Evolutionary conservation across 2,329 filamentous ascomycete species (phyloP).

Genomic region (Metarhizium rileyi): DNA sequence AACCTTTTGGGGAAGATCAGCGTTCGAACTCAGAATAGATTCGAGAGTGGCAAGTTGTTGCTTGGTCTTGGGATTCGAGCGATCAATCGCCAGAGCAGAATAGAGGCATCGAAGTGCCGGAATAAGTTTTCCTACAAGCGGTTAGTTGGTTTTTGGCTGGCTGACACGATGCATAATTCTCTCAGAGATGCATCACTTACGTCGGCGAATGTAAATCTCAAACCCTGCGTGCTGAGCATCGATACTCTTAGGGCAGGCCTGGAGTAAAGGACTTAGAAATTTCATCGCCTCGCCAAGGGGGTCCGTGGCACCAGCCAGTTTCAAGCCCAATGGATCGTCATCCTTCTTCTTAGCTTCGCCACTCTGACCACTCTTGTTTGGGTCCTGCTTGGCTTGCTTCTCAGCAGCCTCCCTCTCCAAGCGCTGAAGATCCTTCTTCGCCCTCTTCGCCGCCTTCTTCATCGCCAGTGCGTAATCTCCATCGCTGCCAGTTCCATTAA

Average conservation of each 20-base stretch:
- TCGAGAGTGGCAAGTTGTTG: slow-evolving; percentile 65
- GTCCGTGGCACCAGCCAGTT: slow-evolving; percentile 69
- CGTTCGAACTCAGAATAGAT: slow-evolving; percentile 46
- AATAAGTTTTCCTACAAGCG: slow-evolving; percentile 63
- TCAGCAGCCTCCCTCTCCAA: slow-evolving; percentile 71
- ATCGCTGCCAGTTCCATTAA: slow-evolving; percentile 45
- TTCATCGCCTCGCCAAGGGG: slow-evolving; percentile 82
- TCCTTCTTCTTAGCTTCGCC: slow-evolving; percentile 78
- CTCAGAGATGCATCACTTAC: slow-evolving; percentile 49
- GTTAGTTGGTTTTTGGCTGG: background rate
- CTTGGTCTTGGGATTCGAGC: slow-evolving; percentile 61
- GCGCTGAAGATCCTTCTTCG: slow-evolving; percentile 59
- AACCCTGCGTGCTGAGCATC: slow-evolving; percentile 80
- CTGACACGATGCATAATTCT: background rate
- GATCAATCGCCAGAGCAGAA: slow-evolving; percentile 59
- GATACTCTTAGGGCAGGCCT: slow-evolving; percentile 71
- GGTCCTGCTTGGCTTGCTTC: slow-evolving; percentile 69
- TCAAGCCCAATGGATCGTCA: slow-evolving; percentile 73
- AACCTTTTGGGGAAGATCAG: slow-evolving; percentile 52
- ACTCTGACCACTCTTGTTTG: slow-evolving; percentile 62
- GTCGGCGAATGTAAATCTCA: slow-evolving; percentile 75
- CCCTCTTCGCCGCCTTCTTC: slow-evolving; percentile 86
- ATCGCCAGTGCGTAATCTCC: slow-evolving; percentile 55
- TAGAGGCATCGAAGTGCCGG: slow-evolving; percentile 81
- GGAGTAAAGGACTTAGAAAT: slow-evolving; percentile 71